phyloP scores from a whole-genome alignment of 257 asterid species.

The Salvia rosmarinus region DNA sequence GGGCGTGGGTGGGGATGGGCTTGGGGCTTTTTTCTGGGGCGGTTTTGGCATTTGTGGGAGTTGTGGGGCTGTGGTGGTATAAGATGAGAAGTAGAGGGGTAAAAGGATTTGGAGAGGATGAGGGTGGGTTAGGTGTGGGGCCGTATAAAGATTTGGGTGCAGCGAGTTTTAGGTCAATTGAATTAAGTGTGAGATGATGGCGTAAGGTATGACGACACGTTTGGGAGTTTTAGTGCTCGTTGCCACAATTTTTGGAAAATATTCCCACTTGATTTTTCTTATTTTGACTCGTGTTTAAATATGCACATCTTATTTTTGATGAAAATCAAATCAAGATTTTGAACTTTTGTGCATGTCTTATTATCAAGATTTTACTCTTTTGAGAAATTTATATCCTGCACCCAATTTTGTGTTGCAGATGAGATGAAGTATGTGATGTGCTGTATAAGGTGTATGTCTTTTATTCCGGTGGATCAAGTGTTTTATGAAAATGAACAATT shows the following conservation, averaged over 20 bases:
- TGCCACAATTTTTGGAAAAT: slow-evolving; percentile 23
- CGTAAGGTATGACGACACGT: slow-evolving; percentile 58
- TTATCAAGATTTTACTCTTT: not conserved
- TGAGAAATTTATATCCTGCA: not conserved
- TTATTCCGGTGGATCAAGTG: no score
- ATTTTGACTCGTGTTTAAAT: not conserved
- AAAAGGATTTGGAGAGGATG: slow-evolving; percentile 57
- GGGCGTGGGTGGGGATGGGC: slow-evolving; percentile 51
- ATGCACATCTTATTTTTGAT: not conserved
- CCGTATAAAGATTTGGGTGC: slow-evolving; percentile 82
- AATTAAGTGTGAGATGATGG: slow-evolving; percentile 73
- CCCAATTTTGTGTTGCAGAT: not conserved
- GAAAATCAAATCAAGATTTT: no score
- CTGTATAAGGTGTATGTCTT: no score
- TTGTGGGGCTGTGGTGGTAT: slow-evolving; percentile 53
- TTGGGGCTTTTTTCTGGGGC: slow-evolving; percentile 63
- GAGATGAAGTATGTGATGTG: no score
- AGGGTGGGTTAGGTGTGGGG: slow-evolving; percentile 61
- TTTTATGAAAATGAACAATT: no score
- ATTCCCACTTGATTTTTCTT: slow-evolving; percentile 19
- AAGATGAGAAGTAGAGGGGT: slow-evolving; percentile 59
- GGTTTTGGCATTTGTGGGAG: slow-evolving; percentile 55
- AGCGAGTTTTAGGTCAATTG: slow-evolving; percentile 90
- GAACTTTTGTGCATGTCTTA: not conserved
- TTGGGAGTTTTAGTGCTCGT: slow-evolving; percentile 29